Conservation (phyloP, 805 yeast genomes). For the Metschnikowia proteae region DNA sequence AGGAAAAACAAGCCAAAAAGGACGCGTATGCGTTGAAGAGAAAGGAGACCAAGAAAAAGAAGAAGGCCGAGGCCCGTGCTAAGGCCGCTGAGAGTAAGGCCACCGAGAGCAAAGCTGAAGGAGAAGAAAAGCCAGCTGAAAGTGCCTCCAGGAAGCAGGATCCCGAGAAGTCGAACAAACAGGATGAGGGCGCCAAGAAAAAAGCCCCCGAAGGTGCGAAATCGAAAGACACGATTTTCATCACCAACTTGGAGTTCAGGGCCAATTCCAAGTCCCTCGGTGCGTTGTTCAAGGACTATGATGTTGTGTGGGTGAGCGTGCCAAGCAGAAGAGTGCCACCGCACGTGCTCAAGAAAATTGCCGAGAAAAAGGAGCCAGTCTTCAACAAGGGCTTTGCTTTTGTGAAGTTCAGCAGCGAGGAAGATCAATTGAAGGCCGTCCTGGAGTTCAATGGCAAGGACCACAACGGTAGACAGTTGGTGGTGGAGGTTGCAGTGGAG, state of each 20-base stretch:
- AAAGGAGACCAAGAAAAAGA: constrained; percentile 16
- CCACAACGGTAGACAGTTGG: constrained; percentile 60
- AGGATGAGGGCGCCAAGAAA: not conserved
- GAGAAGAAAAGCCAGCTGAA: not conserved
- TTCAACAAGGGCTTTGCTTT: constrained; percentile 65
- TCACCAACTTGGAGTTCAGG: constrained; percentile 55
- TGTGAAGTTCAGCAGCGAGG: constrained; percentile 56
- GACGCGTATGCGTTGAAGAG: constrained; percentile 32
- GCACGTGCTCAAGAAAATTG: constrained; percentile 39
- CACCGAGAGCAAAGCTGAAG: not conserved
- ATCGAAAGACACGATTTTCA: constrained; percentile 57
- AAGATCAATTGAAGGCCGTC: constrained; percentile 67
- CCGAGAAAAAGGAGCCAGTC: constrained; percentile 38
- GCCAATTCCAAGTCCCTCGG: constrained; percentile 45
- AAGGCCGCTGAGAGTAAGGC: constrained; percentile 10
- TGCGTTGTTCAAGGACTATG: constrained; percentile 44
- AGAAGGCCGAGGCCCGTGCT: constrained; percentile 10
- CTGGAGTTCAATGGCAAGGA: constrained; percentile 61
- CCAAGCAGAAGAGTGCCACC: constrained; percentile 50
- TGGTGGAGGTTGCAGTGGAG: constrained; percentile 72
- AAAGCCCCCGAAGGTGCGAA: constrained; percentile 46
- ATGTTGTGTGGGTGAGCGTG: constrained; percentile 56
- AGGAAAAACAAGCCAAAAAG: constrained; percentile 36
- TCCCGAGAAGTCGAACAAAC: not conserved
- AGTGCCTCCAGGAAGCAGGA: not conserved